Base-by-base conservation (phyloP, 768 basidiomycete species). In the Termitomyces sp. region DNA sequence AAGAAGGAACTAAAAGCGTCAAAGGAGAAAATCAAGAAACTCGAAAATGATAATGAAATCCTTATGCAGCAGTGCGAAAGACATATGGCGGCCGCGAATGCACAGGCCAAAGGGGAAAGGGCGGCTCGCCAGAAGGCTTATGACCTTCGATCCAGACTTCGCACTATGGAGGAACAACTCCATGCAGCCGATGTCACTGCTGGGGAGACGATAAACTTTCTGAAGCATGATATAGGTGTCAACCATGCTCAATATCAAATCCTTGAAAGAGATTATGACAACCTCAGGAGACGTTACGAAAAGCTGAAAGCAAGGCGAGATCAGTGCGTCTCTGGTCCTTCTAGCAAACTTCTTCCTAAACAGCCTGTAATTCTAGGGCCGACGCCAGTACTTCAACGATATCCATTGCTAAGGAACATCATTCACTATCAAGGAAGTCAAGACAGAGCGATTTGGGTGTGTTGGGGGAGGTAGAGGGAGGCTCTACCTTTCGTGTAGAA, bases 51-150 rank as follows among this genome's bases (percentile, higher is more conserved):
- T 43, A 80, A 81, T 45, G 73, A 76, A 12, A 62, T 66, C 1
- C 71, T 86, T 9, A 69, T 79, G 64, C 63, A 68, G 21, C 73
- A 74, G 38, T 80, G 78, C 65, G 76, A 82, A 46, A 63, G 68
- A 14, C 70, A 77, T 59, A 73, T 71, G 45, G 65, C 68, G 14
- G 69, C 69, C 10, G 72, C 65, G 0, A 73, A 75, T 54, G 65
- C 65, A 56, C 61, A 65, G 9, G 56, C 55, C 5, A 49, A 52
- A 57, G 68, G 71, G 14, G 68, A 69, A 60, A 62, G 64, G 62
- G 70, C 61, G 61, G 73, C 60, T 46, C 66, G 65, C 35, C 47
- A 47, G 1, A 61, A 65, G 46, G 50, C 65, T 40, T 59, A 35
- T 8, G 58, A 56, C 46, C 62, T 58, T 7, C 31, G 59, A 51